Evolutionary conservation across 208 protist genomes (phyloP).

Genomic region (Acanthamoeba comandoni): DNA sequence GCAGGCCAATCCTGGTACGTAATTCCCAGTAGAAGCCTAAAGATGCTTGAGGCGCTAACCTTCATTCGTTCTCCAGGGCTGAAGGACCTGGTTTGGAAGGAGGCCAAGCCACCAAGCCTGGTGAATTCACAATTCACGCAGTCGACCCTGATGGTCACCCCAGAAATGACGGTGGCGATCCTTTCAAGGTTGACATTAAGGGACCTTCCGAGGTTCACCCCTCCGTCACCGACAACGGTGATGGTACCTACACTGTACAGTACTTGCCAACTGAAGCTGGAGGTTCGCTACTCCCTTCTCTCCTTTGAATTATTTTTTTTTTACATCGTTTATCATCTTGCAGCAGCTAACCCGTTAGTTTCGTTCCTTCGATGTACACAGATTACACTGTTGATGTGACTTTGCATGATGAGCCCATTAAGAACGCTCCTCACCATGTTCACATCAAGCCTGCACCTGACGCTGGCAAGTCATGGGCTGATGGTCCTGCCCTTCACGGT

Average conservation of each 20-base stretch:
- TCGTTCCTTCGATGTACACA: neutral
- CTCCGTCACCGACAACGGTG: conserved; percentile 83
- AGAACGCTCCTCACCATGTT: conserved; percentile 78
- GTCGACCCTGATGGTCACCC: conserved; percentile 49
- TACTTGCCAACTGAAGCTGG: conserved; percentile 80
- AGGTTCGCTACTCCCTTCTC: neutral
- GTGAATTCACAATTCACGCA: conserved; percentile 82
- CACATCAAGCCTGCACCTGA: conserved; percentile 80
- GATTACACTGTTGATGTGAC: conserved; percentile 78
- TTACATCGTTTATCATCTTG: too few species aligned
- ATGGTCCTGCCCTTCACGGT: conserved; percentile 71
- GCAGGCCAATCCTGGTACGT: conserved; percentile 52
- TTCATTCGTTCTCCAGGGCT: conserved; percentile 43
- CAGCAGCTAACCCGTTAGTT: neutral
- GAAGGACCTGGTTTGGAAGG: conserved; percentile 82
- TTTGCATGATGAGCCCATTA: conserved; percentile 78
- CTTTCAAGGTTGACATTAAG: conserved; percentile 81
- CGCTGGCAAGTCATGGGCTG: conserved; percentile 64
- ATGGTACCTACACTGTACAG: conserved; percentile 85
- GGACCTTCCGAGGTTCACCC: conserved; percentile 80
- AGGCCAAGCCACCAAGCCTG: conserved; percentile 77
- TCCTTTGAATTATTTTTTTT: neutral
- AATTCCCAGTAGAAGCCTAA: neutral
- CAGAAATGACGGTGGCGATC: conserved; percentile 78
- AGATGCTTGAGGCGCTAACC: conserved; percentile 74